Conservation (phyloP, 176 grass and related monocot species). For the barley (Hordeum vulgare) region MorexV3_pseudomolecules_assembly NC_058523.1:505746847-505747346, state of each 20-base stretch:
- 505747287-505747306: slow-evolving; percentile 32
- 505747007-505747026: slow-evolving; percentile 26
- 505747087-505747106: neutral
- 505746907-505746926: slow-evolving; percentile 54
- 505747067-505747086: slow-evolving; percentile 16
- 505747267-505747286: slow-evolving; percentile 23
- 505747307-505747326: slow-evolving; percentile 15
- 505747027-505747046: slow-evolving; percentile 1
- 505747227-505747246: neutral
- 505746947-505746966: slow-evolving; percentile 7
- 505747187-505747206: slow-evolving; percentile 11
- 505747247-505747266: neutral
- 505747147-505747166: slow-evolving; percentile 20
- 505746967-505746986: slow-evolving; percentile 18
- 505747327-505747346: slow-evolving; percentile 21
- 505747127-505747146: slow-evolving; percentile 20
- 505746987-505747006: slow-evolving; percentile 17
- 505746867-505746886: slow-evolving; percentile 86
- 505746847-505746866: slow-evolving; percentile 98
- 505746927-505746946: neutral
- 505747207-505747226: slow-evolving; percentile 16
- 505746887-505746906: slow-evolving; percentile 60
- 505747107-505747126: neutral
- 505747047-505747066: slow-evolving; percentile 11
- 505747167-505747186: slow-evolving; percentile 14